A percentile compares a stretch with the other conserved stretches of the same genome.
Conservation (phyloP, 345 rosid species). For the Pseudoturritis turrita region DNA sequence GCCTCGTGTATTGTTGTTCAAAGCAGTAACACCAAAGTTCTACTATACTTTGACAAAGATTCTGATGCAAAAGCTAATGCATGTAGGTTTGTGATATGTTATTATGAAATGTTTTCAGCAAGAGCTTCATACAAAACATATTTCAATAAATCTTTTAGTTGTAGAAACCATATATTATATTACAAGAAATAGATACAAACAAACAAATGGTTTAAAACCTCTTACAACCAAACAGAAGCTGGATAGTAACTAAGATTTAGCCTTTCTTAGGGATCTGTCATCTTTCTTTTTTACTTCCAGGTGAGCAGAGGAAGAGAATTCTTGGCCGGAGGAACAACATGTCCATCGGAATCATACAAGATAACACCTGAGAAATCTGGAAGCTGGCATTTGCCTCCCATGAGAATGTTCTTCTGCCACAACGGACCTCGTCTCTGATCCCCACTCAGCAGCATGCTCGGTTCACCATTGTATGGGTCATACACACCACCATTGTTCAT, state of each 20-base stretch:
- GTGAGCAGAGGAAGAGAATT: constrained; percentile 50
- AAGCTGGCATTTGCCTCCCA: constrained; percentile 90
- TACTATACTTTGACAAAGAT: background rate
- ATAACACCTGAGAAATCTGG: constrained; percentile 92
- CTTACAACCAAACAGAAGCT: background rate
- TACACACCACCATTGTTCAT: constrained; percentile 13
- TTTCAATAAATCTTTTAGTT: background rate
- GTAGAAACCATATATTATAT: background rate
- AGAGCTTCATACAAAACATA: background rate
- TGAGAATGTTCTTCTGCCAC: constrained; percentile 88
- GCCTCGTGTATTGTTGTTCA: background rate
- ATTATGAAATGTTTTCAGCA: background rate
- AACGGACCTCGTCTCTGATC: constrained; percentile 41
- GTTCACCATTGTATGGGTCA: constrained; percentile 22
- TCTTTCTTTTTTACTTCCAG: constrained; percentile 48
- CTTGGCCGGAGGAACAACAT: constrained; percentile 46
- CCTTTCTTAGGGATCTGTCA: background rate
- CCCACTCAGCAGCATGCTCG: constrained; percentile 32
- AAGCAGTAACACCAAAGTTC: background rate
- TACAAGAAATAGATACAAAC: constrained; percentile 9
- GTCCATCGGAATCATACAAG: constrained; percentile 67
- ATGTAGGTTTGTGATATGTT: background rate
- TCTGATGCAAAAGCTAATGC: constrained; percentile 4
- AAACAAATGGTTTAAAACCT: constrained; percentile 4
- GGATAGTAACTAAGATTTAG: background rate